Evolutionary conservation across 129 eudicot genomes (phyloP), one percentile per base, ranked within the genome.

Genomic region (Helichrysum umbraculigerum): DNA sequence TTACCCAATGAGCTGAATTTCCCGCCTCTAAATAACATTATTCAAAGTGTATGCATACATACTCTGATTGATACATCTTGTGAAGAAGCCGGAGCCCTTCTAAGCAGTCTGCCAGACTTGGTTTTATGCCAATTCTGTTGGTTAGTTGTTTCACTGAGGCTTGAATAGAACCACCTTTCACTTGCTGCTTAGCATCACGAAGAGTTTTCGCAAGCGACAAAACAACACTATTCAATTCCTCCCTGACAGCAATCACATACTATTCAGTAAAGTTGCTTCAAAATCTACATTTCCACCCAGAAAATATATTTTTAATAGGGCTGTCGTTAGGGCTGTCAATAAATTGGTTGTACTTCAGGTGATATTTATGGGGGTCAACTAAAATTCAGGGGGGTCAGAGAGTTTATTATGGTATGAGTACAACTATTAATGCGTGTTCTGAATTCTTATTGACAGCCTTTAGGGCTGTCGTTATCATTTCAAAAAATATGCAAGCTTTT

Each of bases 21-120:
- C 17, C 52, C 52, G 11, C 52, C 52, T 44, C 17, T 12, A 44
- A 44, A 3, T 10, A 44, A 44, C 52, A 44, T 44, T 12, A 44
- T 44, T 44, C 12, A 34, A 44, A 67, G 25, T 33, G 58, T 67
- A 61, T 17, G 74, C 5, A 63, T 50, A 29, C 91, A 56, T 94
- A 94, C 98, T 94, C 97, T 74, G 97, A 81, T 51, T 78, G 85
- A 79, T 93, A 87, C 98, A 93, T 93, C 85, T 91, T 93, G 17
- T 87, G 84, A 69, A 94, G 88, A 79, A 85, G 76, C 72, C 83
- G 71, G 11, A 94, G 93, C 61, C 97, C 97, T 71, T 88, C 93
- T 78, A 94, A 81, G 79, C 97, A 94, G 80, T 88, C 87, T 28
- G 88, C 84, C 77, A 87, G 71, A 70, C 88, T 87, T 79, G 97